Percentiles rank a stretch among this genome's conserved stretches.
These are phyloP conservation scores for Nakaseomyces nivariensis DNA, from an alignment of 1,139 yeast species.

Conservation along the genomic window DNA sequence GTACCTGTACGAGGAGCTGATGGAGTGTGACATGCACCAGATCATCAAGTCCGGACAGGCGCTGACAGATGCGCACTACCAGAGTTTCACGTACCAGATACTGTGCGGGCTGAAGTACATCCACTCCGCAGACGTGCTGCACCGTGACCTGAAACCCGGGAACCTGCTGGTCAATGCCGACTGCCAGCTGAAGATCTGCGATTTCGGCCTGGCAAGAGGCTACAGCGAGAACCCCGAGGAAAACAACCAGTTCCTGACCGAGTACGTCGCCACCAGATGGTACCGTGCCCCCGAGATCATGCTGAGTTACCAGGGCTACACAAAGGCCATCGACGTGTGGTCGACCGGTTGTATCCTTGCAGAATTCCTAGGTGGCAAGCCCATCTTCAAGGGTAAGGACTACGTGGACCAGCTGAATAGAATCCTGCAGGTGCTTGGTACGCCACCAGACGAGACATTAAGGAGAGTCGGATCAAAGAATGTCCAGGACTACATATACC, in stretches of 20 bases:
- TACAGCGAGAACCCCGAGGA: slow-evolving; percentile 74
- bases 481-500: slow-evolving; percentile 86
- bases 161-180: slow-evolving; percentile 89
- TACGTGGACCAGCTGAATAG: slow-evolving; percentile 92
- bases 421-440: slow-evolving; percentile 75
- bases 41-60: slow-evolving; percentile 91
- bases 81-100: slow-evolving; percentile 83
- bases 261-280: slow-evolving; percentile 97
- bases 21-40: slow-evolving; percentile 98
- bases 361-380: slow-evolving; percentile 84
- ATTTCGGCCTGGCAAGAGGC: slow-evolving; percentile 96
- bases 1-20: slow-evolving; percentile 83
- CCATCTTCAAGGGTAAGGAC: slow-evolving; percentile 88
- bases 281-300: slow-evolving; percentile 97
- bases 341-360: slow-evolving; percentile 95
- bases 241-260: slow-evolving; percentile 87
- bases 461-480: slow-evolving; percentile 77
- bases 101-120: slow-evolving; percentile 88
- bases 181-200: slow-evolving; percentile 92
- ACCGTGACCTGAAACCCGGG: slow-evolving; percentile 91
- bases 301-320: slow-evolving; percentile 84
- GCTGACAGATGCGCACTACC: slow-evolving; percentile 89
- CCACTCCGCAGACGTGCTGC: slow-evolving; percentile 92
- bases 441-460: slow-evolving; percentile 79
- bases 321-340: slow-evolving; percentile 96